These are phyloP conservation scores for Castanea crenata DNA, from an alignment of 306 rosid species.

Conservation along the genomic window DNA sequence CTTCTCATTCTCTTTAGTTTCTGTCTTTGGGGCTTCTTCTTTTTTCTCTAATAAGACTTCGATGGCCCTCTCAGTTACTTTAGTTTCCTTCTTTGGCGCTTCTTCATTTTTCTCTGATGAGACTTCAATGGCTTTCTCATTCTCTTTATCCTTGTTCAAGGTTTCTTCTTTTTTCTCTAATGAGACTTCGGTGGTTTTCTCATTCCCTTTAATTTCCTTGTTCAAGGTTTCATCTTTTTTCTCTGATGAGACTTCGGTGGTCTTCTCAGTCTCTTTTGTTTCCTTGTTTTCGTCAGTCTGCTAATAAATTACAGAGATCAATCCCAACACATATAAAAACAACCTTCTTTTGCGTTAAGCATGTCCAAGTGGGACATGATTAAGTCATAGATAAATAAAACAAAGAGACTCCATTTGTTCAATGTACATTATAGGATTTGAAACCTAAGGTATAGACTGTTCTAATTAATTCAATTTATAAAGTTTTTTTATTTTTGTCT, in stretches of 20 bases:
- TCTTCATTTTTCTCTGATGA: neutral
- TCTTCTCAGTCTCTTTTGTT: neutral
- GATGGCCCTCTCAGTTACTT: too few relatives aligned
- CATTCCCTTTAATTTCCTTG: neutral
- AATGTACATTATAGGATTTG: too few relatives aligned
- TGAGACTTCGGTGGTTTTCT: neutral
- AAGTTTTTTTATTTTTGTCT: too few relatives aligned
- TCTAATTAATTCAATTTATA: too few relatives aligned
- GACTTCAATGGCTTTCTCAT: neutral
- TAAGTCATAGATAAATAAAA: too few relatives aligned
- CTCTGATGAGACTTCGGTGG: neutral
- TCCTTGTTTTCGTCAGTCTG: conserved; percentile 21
- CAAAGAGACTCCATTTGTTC: too few relatives aligned
- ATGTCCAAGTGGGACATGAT: too few relatives aligned
- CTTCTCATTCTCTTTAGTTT: too few relatives aligned
- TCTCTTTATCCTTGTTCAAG: neutral
- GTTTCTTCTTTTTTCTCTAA: neutral
- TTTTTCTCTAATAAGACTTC: too few relatives aligned
- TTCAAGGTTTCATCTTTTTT: neutral
- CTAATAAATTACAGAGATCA: neutral
- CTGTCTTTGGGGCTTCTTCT: too few relatives aligned
- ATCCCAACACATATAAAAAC: neutral
- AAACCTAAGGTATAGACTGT: too few relatives aligned
- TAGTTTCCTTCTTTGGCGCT: neutral
- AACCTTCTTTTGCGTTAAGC: too few relatives aligned